These are phyloP conservation scores for Fusarium continuum DNA, from an alignment of 2,329 filamentous ascomycete species.

Conservation along the genomic window DNA sequence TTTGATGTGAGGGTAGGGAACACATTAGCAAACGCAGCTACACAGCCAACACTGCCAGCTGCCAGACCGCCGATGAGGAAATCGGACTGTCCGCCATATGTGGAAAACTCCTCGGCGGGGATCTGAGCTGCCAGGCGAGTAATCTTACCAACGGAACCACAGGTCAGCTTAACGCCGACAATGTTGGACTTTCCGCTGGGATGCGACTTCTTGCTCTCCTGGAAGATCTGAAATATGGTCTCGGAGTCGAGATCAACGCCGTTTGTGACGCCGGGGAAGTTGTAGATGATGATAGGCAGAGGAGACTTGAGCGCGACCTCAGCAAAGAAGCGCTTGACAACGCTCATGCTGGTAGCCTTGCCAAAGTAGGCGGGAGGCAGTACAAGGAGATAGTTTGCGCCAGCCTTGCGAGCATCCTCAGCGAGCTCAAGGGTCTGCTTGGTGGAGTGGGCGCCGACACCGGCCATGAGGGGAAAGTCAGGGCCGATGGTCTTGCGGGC, in stretches of 20 bases:
- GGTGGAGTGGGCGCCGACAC: constrained; percentile 71
- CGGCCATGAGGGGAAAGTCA: constrained; percentile 85
- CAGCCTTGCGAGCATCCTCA: constrained; percentile 65
- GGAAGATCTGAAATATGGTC: constrained; percentile 54
- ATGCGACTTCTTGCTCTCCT: constrained; percentile 35
- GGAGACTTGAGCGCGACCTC: constrained; percentile 62
- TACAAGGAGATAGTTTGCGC: constrained; percentile 69
- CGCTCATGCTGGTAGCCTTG: constrained; percentile 65
- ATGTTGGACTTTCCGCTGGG: constrained; percentile 60
- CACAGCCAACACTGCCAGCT: constrained; percentile 66
- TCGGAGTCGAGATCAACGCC: constrained; percentile 75
- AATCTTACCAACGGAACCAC: constrained; percentile 77
- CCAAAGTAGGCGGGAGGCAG: constrained; percentile 73
- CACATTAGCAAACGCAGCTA: constrained; percentile 71
- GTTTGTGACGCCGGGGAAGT: constrained; percentile 75
- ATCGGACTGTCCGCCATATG: constrained; percentile 77
- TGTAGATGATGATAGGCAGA: constrained; percentile 71
- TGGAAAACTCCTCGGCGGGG: constrained; percentile 65
- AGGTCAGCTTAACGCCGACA: constrained; percentile 76
- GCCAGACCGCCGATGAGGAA: constrained; percentile 71
- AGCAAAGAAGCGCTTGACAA: constrained; percentile 67
- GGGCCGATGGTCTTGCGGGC: constrained; percentile 82
- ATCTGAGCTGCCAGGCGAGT: constrained; percentile 65
- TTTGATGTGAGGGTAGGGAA: constrained; percentile 65
- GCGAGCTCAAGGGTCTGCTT: constrained; percentile 69